Evolutionary conservation across 2,329 filamentous ascomycete species (phyloP).

Genomic region (Coniosporium tulheliwenetii): DNA sequence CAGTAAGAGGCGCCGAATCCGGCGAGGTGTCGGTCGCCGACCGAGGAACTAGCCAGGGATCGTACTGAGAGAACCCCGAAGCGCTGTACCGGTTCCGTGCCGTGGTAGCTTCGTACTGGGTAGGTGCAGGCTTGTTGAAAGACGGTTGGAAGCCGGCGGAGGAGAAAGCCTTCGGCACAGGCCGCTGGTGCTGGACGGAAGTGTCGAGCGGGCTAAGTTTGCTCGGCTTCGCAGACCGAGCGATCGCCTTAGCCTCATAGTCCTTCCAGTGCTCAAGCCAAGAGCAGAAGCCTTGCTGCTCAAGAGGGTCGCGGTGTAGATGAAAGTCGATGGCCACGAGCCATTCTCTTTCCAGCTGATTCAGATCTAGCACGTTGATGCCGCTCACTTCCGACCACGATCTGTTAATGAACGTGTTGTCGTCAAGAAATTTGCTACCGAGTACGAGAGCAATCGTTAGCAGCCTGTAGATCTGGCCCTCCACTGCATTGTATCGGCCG

Average conservation of each 20-base stretch:
- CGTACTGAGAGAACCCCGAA: conserved; percentile 19
- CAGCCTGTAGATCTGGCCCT: conserved; percentile 71
- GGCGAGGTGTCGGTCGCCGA: conserved; percentile 30
- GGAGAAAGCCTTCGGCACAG: conserved; percentile 29
- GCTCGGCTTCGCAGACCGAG: conserved; percentile 19
- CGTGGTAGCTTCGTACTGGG: conserved; percentile 5
- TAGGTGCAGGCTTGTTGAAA: conserved; percentile 1
- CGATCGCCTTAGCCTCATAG: conserved; percentile 37
- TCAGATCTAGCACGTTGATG: conserved; percentile 70
- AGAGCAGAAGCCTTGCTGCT: conserved; percentile 52
- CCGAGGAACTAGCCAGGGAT: conserved; percentile 21
- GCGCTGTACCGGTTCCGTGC: conserved; percentile 19
- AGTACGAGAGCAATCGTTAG: conserved; percentile 72
- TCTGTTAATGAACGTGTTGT: conserved; percentile 95
- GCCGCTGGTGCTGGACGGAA: conserved; percentile 38
- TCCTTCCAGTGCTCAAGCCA: conserved; percentile 54
- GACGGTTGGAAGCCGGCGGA: conserved; percentile 1
- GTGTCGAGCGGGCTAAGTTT: conserved; percentile 50
- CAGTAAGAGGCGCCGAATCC: conserved; percentile 37
- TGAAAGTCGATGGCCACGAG: conserved; percentile 67
- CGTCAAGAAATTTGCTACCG: conserved; percentile 89
- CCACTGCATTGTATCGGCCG: conserved; percentile 35
- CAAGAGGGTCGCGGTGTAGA: conserved; percentile 71
- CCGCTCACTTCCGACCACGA: conserved; percentile 94
- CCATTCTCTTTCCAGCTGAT: conserved; percentile 78